These are phyloP conservation scores for Trichoderma koningiopsis DNA, from an alignment of 2,329 filamentous ascomycete genomes.

Conservation along the genomic window DNA sequence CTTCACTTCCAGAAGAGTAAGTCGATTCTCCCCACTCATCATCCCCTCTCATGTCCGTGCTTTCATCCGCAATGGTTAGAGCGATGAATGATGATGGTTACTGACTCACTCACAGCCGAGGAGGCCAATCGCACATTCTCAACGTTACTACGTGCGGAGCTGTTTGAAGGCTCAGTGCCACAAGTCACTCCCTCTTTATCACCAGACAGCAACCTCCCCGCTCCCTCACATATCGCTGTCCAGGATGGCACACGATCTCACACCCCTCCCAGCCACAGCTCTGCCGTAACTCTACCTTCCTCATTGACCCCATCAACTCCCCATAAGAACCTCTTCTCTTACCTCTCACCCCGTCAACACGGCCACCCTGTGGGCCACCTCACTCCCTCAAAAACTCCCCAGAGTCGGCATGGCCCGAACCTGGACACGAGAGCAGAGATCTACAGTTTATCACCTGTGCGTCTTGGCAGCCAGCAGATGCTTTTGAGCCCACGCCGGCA, in stretches of 20 bases:
- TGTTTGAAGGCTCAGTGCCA: constrained; percentile 89
- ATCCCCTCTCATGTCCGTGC: not conserved
- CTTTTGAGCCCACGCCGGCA: constrained; percentile 87
- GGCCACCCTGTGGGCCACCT: constrained; percentile 75
- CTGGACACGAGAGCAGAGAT: constrained; percentile 88
- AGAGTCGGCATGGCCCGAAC: constrained; percentile 84
- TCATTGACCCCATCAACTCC: constrained; percentile 90
- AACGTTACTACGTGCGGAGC: constrained; percentile 80
- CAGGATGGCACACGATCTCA: constrained; percentile 71
- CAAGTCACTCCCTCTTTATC: constrained; percentile 70
- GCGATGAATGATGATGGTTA: not conserved
- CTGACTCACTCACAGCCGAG: constrained; percentile 59
- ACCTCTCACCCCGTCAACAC: constrained; percentile 75
- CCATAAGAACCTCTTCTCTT: constrained; percentile 95
- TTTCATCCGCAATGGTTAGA: not conserved
- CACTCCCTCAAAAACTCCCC: constrained; percentile 86
- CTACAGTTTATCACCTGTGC: constrained; percentile 92
- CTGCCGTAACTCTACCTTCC: constrained; percentile 65
- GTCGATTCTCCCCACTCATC: constrained; percentile 34
- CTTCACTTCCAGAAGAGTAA: constrained; percentile 91
- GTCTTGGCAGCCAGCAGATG: constrained; percentile 90
- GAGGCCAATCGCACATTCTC: constrained; percentile 95
- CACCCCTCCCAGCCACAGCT: constrained; percentile 73
- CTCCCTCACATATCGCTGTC: constrained; percentile 54
- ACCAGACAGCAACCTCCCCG: constrained; percentile 56